A percentile compares a stretch with the other conserved stretches of the same genome.
Conservation (phyloP, 495 filamentous ascomycete genomes). For the Penicillium samsonianum region DNA sequence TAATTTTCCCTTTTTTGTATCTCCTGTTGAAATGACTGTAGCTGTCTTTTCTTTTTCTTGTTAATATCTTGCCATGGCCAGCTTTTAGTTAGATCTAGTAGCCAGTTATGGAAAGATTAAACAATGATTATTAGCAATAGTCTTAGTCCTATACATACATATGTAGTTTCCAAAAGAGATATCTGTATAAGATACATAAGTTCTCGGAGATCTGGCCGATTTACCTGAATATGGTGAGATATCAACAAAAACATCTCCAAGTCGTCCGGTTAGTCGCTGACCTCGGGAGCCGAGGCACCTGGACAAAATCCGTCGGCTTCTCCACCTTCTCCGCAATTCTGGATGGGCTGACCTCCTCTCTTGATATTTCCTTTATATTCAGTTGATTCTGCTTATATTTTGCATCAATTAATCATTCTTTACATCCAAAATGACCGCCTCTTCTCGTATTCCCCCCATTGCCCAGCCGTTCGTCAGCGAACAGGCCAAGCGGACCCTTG, state of each 20-base stretch:
- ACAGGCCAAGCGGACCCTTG: constrained; percentile 71
- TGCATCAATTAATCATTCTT: neutral
- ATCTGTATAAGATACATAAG: no score
- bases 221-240: neutral
- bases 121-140: no score
- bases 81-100: no score
- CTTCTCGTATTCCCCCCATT: constrained; percentile 65
- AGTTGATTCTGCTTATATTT: neutral
- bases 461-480: constrained; percentile 74
- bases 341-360: constrained; percentile 14
- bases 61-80: no score
- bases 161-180: no score
- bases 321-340: constrained; percentile 34
- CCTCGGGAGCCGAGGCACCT: constrained; percentile 31
- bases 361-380: constrained; percentile 21
- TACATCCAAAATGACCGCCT: constrained; percentile 54
- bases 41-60: no score
- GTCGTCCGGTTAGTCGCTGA: constrained; percentile 6
- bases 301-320: constrained; percentile 32
- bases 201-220: constrained; percentile 19
- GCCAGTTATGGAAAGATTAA: no score
- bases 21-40: no score
- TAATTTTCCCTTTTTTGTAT: no score
- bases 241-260: neutral
- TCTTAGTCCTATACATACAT: no score